Conservation (phyloP, 139 green algal genomes). For the Chlamydomonas urium region DNA sequence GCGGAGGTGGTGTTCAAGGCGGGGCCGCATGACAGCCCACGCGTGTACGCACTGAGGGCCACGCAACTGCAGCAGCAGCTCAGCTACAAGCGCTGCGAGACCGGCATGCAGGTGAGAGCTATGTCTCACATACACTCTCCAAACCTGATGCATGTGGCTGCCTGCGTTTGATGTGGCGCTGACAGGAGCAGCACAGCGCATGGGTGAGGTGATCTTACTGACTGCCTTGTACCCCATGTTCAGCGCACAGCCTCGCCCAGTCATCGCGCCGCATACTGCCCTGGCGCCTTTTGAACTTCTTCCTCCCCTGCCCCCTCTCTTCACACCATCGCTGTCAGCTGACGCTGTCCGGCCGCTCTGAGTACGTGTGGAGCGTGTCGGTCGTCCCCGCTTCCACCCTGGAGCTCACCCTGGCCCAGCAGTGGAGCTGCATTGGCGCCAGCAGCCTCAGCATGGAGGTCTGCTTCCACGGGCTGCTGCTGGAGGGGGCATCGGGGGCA, state of each 20-base stretch:
- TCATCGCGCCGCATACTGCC: too few species aligned
- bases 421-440: conserved; percentile 14
- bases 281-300: too few species aligned
- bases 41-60: conserved; percentile 29
- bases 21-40: conserved; percentile 8
- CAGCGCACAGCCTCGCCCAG: too few species aligned
- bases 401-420: conserved; percentile 70
- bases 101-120: conserved; percentile 36
- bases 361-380: conserved; percentile 28
- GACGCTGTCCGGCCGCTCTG: conserved; percentile 35
- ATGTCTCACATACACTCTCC: too few species aligned
- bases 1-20: conserved; percentile 11
- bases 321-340: too few species aligned
- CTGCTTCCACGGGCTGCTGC: conserved; percentile 71
- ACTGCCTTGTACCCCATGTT: too few species aligned
- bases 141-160: too few species aligned
- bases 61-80: conserved; percentile 59
- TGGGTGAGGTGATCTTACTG: background rate
- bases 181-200: too few species aligned
- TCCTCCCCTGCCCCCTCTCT: too few species aligned
- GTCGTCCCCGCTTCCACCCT: conserved; percentile 60
- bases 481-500: background rate
- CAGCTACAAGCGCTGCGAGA: conserved; percentile 61
- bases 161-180: too few species aligned
- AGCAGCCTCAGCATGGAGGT: conserved; percentile 26